Percentiles rank a stretch among this genome's conserved stretches.
Conservation (phyloP, 768 basidiomycete species). For the Kwoniella shandongensis region DNA sequence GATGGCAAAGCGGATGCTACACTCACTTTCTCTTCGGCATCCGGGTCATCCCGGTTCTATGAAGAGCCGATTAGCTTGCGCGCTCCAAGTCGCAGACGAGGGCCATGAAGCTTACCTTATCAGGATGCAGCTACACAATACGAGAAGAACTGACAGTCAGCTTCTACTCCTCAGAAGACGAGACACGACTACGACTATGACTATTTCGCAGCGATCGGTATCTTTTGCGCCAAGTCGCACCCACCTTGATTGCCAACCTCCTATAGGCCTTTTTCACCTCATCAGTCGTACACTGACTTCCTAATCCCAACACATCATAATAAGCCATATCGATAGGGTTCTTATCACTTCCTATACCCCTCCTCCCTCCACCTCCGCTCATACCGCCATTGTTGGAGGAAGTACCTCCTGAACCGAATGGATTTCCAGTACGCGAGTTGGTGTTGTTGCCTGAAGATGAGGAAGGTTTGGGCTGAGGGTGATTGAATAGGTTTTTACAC, state of each 20-base stretch:
- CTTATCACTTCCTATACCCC: slow-evolving; percentile 46
- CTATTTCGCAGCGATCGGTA: neutral
- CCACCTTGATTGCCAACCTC: slow-evolving; percentile 50
- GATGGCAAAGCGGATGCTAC: neutral
- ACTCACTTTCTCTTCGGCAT: slow-evolving; percentile 53
- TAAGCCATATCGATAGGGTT: slow-evolving; percentile 53
- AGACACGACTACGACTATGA: neutral
- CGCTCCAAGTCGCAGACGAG: neutral
- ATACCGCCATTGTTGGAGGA: neutral
- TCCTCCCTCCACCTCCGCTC: slow-evolving; percentile 8
- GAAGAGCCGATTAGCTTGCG: neutral
- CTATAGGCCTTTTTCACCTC: slow-evolving; percentile 54
- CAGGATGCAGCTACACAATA: slow-evolving; percentile 41
- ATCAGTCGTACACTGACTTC: slow-evolving; percentile 46
- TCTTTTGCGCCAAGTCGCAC: neutral
- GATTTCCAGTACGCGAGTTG: slow-evolving; percentile 3
- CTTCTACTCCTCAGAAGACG: slow-evolving; percentile 1
- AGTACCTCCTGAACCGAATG: neutral
- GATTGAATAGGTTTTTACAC: slow-evolving; percentile 44
- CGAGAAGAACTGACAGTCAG: neutral
- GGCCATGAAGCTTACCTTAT: slow-evolving; percentile 31
- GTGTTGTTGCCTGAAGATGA: slow-evolving; percentile 2
- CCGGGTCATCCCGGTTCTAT: slow-evolving; percentile 51
- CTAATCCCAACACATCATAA: slow-evolving; percentile 51
- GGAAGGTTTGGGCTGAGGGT: slow-evolving; percentile 46